Evolutionary conservation across 192 early-diverging fungal genomes (phyloP), one percentile per base, ranked within the genome.

Genomic region (Diversispora epigaea): DNA sequence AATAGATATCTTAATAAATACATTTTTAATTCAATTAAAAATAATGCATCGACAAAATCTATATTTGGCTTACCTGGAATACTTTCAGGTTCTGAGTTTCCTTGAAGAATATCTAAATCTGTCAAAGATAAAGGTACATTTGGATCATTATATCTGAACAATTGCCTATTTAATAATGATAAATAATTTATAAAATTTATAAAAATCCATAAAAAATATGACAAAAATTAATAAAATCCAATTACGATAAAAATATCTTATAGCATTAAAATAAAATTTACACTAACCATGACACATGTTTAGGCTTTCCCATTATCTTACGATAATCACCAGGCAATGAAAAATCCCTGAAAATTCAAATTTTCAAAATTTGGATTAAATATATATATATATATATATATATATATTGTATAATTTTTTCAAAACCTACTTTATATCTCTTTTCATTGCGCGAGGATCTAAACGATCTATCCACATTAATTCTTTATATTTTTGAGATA

Each of bases 381-480:
- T 25, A 61, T 32, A 61, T 4, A 40, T 32, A 40, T 21, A 12
- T 61, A 68, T 6, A 41, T 19, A 12, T 21, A 47, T 45, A 19
- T 15, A 12, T 43, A 21, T 15, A 19, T 47, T 68, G 22, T 40
- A 43, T 0, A 43, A 43, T 19, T 45, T 55, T 19, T n/a, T 32
- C 57, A 74, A n/a, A 62, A 74, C 77, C 68, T 76, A 84, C 84
- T 86, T 89, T 58, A 84, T 73, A 58, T 85, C 85, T 19, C 87
- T 81, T 55, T 78, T 82, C 90, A 96, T 89, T 17, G 81, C 67
- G 17, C 80, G 68, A 19, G 90, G 90, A 79, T 92, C 88, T 41
- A 98, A 72, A 0, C 85, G 88, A 78, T 94, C 91, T 58, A 86
- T 81, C 58, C 78, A 80, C 93, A 98, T 92, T 40, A 91, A 76